Evolutionary conservation across 176 grass and related monocot species (phyloP).

Genomic region (Panicum miliaceum): DNA sequence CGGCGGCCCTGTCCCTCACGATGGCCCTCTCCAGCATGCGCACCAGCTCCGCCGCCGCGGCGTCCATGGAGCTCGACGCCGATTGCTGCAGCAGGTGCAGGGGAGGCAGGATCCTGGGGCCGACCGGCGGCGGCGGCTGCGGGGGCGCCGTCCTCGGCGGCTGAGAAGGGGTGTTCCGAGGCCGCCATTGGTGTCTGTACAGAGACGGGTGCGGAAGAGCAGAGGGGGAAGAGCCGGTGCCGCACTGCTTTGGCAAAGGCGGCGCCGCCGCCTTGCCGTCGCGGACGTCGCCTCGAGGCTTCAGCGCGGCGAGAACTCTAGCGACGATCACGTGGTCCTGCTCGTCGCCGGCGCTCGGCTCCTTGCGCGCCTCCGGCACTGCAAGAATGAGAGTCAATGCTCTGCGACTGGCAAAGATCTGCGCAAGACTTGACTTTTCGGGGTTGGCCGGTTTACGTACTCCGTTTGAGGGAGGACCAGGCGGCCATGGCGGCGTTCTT

Average conservation of each 20-base stretch:
- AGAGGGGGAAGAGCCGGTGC: not conserved
- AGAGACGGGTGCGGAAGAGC: slow-evolving; percentile 45
- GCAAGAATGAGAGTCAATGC: not conserved
- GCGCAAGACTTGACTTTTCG: not conserved
- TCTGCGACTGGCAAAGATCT: not conserved
- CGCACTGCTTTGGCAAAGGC: slow-evolving; percentile 19
- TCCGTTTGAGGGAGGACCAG: slow-evolving; percentile 81
- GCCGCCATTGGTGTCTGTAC: slow-evolving; percentile 55
- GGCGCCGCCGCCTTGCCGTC: not conserved
- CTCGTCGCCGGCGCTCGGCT: slow-evolving; percentile 52
- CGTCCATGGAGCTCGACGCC: slow-evolving; percentile 14
- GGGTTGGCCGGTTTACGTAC: slow-evolving; percentile 30
- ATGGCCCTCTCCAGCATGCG: slow-evolving; percentile 47
- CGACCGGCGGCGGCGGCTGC: not conserved
- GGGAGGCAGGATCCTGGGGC: slow-evolving; percentile 56
- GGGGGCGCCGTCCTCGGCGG: not conserved
- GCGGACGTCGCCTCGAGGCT: slow-evolving; percentile 40
- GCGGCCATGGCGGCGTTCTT: slow-evolving; percentile 93
- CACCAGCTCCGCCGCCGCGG: slow-evolving; percentile 43
- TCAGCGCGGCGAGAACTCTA: slow-evolving; percentile 59
- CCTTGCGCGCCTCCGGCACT: slow-evolving; percentile 78
- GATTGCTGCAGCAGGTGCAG: slow-evolving; percentile 53
- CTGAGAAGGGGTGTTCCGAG: slow-evolving; percentile 11
- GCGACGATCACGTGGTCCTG: slow-evolving; percentile 74
- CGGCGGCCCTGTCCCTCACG: slow-evolving; percentile 5